phyloP scores from a whole-genome alignment of 192 early-diverging fungal species.

The Coemansia sp. region DNA sequence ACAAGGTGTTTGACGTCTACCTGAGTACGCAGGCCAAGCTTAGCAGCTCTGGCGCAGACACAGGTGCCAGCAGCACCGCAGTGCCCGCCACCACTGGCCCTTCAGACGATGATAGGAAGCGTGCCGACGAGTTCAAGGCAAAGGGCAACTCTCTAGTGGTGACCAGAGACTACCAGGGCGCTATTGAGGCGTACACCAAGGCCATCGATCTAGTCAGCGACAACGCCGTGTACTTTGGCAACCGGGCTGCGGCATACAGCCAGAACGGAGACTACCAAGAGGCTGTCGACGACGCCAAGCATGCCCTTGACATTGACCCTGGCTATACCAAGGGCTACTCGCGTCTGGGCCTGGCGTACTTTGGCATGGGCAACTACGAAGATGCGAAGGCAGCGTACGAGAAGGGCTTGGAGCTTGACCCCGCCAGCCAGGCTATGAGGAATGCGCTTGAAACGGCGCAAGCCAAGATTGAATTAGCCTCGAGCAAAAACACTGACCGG shows the following conservation, averaged over 20 bases:
- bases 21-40: slow-evolving; percentile 80
- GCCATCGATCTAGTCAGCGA: slow-evolving; percentile 83
- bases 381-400: slow-evolving; percentile 91
- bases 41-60: slow-evolving; percentile 17
- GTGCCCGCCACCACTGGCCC: slow-evolving; percentile 12
- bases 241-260: slow-evolving; percentile 96
- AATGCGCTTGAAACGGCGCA: slow-evolving; percentile 72
- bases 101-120: slow-evolving; percentile 69
- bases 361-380: slow-evolving; percentile 79
- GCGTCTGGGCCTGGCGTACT: slow-evolving; percentile 92
- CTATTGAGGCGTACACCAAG: slow-evolving; percentile 87
- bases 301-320: slow-evolving; percentile 84
- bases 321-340: slow-evolving; percentile 93
- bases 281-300: slow-evolving; percentile 86
- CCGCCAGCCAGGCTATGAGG: slow-evolving; percentile 81
- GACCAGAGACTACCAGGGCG: slow-evolving; percentile 80
- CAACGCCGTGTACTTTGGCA: slow-evolving; percentile 96
- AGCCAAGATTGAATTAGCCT: slow-evolving; percentile 48
- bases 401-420: slow-evolving; percentile 84
- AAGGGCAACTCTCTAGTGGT: slow-evolving; percentile 83
- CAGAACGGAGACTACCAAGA: slow-evolving; percentile 84
- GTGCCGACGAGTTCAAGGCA: slow-evolving; percentile 89
- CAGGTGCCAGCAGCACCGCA: not conserved
- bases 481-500: slow-evolving; percentile 1
- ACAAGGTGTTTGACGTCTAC: slow-evolving; percentile 90